Evolutionary conservation across 495 filamentous ascomycete species (phyloP), one percentile per base, ranked within the genome.

Genomic region (Penicillium lagena): DNA sequence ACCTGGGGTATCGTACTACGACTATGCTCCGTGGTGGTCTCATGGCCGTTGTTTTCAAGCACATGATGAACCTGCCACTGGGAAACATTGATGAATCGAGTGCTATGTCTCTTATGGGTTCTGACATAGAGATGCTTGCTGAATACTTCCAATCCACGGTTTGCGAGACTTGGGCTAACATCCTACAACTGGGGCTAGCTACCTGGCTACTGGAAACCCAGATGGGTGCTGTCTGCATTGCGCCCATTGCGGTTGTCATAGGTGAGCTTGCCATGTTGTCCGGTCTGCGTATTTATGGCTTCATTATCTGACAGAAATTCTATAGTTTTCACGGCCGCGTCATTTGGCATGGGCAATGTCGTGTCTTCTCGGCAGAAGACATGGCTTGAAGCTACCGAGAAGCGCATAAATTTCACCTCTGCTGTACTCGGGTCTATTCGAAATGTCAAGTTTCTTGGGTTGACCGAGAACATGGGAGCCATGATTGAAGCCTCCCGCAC

Each of bases 91-190:
- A 66, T 1, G 73, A 73, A 46, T 67, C 76, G 9, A 66, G 68
- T 17, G 68, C 72, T 2, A 48, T 79, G 22, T 76, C 79, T 0
- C 64, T 84, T 2, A 79, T 80, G 66, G 80, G 73, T 60, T 73
- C 77, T 11, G 77, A 80, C 39, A 63, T 77, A 14, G 75, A 77
- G 42, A 63, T 72, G 37, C 64, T 76, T 14, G 62, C 57, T 12
- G 56, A 57, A 37, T 70, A 66, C 7, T 65, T 68, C 40, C 46
- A 60, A 27, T 47, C 47, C 12, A 50, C 71, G 12, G 45, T 73
- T 12, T 72, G 77, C 36, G 73, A 79, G 39, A 59, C 72, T 14
- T 80, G 75, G 75, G 77, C 77, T 0, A 70, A 74, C 40, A 33
- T 69, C 5, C 42, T 83, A 4, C 76, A 83, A 47, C 67, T 82